Percentiles rank a stretch among this genome's conserved stretches.
These are phyloP conservation scores for Fusarium nisikadoi DNA, from an alignment of 2,329 filamentous ascomycete species.

Conservation along the genomic window DNA sequence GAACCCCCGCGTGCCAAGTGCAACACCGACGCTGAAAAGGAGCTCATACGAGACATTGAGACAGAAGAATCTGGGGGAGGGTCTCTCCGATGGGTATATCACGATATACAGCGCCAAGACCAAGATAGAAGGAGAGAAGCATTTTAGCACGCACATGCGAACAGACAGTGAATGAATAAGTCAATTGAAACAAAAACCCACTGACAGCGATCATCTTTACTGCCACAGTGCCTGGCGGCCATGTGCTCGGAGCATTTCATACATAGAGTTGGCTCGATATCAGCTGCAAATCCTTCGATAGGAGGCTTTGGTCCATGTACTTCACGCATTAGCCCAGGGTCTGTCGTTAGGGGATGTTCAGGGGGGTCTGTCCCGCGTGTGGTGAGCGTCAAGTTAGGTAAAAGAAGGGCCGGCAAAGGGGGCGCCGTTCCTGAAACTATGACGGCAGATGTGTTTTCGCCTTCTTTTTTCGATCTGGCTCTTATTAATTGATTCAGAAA, in stretches of 20 bases:
- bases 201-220: conserved; percentile 20
- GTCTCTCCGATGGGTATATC: conserved; percentile 14
- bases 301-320: background rate
- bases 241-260: conserved; percentile 12
- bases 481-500: background rate
- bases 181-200: conserved; percentile 9
- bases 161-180: background rate
- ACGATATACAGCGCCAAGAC: conserved; percentile 16
- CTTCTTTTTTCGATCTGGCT: conserved; percentile 11
- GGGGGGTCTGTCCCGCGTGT: background rate
- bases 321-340: background rate
- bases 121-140: conserved; percentile 3
- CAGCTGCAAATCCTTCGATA: conserved; percentile 1
- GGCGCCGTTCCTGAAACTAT: conserved; percentile 25
- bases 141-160: background rate
- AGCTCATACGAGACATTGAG: background rate
- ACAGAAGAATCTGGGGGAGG: conserved; percentile 21
- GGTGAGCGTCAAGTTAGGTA: background rate
- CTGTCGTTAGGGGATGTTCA: conserved; percentile 1
- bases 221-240: conserved; percentile 2
- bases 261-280: background rate
- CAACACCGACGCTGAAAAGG: conserved; percentile 3
- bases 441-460: conserved; percentile 1
- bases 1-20: conserved; percentile 33
- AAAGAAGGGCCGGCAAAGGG: conserved; percentile 9